Evolutionary conservation across 257 asterid species (phyloP).

Genomic region (Cinchona pubescens): DNA sequence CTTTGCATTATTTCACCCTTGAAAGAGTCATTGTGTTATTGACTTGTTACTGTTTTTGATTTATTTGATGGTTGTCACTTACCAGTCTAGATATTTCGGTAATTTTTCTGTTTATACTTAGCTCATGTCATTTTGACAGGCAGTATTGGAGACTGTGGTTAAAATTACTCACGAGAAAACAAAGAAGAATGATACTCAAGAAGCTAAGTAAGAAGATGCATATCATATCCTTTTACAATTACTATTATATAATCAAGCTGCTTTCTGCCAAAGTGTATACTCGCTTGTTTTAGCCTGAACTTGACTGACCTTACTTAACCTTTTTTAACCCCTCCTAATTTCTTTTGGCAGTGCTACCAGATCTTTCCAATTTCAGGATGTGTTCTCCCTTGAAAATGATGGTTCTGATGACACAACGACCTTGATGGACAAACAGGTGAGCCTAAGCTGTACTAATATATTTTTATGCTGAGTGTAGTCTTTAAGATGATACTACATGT

Average conservation of each 20-base stretch:
- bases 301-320: background rate
- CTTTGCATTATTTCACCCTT: background rate
- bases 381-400: conserved; percentile 91
- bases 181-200: conserved; percentile 89
- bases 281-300: conserved; percentile 2
- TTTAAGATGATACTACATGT: no score
- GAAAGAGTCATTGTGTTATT: background rate
- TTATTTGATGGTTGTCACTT: background rate
- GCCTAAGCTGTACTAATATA: no score
- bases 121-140: conserved; percentile 42
- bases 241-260: background rate
- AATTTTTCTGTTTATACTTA: background rate
- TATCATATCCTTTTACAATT: conserved; percentile 10
- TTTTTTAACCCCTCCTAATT: conserved; percentile 20
- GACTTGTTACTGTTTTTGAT: background rate
- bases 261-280: background rate
- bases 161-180: conserved; percentile 91
- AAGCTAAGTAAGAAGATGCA: conserved; percentile 84
- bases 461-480: no score
- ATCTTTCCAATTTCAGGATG: conserved; percentile 75
- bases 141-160: conserved; percentile 96
- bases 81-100: background rate
- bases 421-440: conserved; percentile 95
- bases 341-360: conserved; percentile 40
- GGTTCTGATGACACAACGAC: conserved; percentile 99